Evolutionary conservation across 306 rosid genomes (phyloP), one percentile per base, ranked within the genome.

Genomic region (Quercus cerris): DNA sequence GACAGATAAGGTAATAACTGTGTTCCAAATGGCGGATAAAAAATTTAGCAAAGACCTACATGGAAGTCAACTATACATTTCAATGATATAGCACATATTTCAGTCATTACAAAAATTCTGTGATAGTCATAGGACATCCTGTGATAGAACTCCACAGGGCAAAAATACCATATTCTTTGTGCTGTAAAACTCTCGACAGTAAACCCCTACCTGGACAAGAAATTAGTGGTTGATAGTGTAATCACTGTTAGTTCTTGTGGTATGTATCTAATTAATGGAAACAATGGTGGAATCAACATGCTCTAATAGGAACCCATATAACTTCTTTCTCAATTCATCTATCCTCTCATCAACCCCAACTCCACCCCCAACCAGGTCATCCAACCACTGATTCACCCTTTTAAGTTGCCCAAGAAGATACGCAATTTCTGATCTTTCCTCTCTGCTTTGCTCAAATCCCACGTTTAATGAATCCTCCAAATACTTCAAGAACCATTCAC

Each of bases 401-500:
- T 84, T 89, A 14, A 92, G 94, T 76, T 89, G 97, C 73, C 90
- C 82, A 14, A 90, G 85, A 76, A 92, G 90, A 78, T 86, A 30
- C 13, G 85, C 78, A 31, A 77, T 71, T 25, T 88, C 91, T 6
- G 76, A 22, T 20, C 79, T 66, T 56, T 62, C 83, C 46, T 66
- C 87, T 74, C 81, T 81, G 30, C 75, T 85, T 71, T 80, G n/a
- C 68, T 86, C 91, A 15, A 87, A 87, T 83, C 80, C 85, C 27
- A 52, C 71, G 8, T 62, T 57, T 4, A 89, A 56, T 0, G 91
- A 86, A 41, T 79, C 90, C 73, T 90, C 97, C 84, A 92, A 83
- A 80, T 90, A 88, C 56, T 81, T 87, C 77, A 90, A 30, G 81
- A 92, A 92, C 97, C 97, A 92, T 58, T 85, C 89, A 6, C 83